Base-by-base conservation (phyloP, 495 filamentous ascomycete species). In the Penicillium maclennaniae region DNA sequence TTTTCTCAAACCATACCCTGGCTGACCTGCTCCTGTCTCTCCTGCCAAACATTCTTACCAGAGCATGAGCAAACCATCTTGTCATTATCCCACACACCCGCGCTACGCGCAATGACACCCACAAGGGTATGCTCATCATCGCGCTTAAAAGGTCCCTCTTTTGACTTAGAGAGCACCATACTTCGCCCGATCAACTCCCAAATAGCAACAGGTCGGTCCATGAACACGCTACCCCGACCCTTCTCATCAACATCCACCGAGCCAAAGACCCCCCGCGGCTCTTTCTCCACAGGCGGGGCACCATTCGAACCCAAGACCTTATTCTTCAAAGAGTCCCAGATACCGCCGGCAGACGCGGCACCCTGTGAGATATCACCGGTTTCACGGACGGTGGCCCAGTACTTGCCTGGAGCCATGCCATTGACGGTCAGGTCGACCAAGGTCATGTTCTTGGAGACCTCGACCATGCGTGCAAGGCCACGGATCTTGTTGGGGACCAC, bases 31-130 rank as follows among this genome's bases (percentile, higher is more conserved):
- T 97, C 92, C 74, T 85, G 86, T 65, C 93, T 80, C 77, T 98
- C 93, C 70, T 97, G 87, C 93, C 93, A 98, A 28, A 98, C 79
- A 59, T 91, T 97, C 83, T 98, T 97, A 3, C 93, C 93, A 38
- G 90, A 95, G 70, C 93, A 97, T 14, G 88, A 92, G 67, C 85
- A 85, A 25, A 98, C 93, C 62, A 87, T 96, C 79, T 97, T 98
- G 66, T 96, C 91, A 64, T 98, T 97, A 68, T 97, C 92, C 93
- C 93, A 97, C 47, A 95, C 86, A 14, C 93, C 93, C 21, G 93
- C 92, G 71, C 90, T 96, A 64, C 93, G 77, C 40, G 93, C 93
- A 67, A 97, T 88, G 46, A 97, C 91, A 28, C 93, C 93, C 7
- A 96, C 87, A 38, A 96, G 72, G 27, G 90, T 92, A 63, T 95